A percentile compares a stretch with the other conserved stretches of the same genome.
Conservation (phyloP, 257 asterid genomes). For the Thymus mandschuricus region DNA sequence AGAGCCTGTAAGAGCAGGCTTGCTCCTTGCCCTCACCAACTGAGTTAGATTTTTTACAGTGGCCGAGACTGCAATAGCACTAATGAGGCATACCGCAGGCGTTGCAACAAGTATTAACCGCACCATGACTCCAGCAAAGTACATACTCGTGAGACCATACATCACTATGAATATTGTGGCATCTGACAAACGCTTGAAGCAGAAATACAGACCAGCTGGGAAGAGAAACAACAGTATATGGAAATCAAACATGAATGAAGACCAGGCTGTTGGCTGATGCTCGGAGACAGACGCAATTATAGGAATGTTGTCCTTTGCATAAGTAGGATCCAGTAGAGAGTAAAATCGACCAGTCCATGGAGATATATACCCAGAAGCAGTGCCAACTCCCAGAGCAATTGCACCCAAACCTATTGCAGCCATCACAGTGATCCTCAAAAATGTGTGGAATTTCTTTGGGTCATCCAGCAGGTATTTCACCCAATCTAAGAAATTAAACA, state of each 20-base stretch:
- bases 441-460: constrained; percentile 84
- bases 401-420: constrained; percentile 81
- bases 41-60: constrained; percentile 88
- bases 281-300: constrained; percentile 98
- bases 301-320: constrained; percentile 97
- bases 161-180: constrained; percentile 94
- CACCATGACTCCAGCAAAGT: constrained; percentile 99
- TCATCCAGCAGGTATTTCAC: constrained; percentile 83
- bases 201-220: constrained; percentile 98
- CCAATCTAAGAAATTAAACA: constrained; percentile 95
- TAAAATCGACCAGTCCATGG: constrained; percentile 99
- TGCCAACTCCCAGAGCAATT: constrained; percentile 87
- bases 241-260: constrained; percentile 98
- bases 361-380: constrained; percentile 97
- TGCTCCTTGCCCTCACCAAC: constrained; percentile 78
- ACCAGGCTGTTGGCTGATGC: constrained; percentile 99
- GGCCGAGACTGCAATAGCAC: constrained; percentile 99
- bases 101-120: constrained; percentile 97
- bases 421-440: constrained; percentile 85
- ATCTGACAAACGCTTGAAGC: constrained; percentile 96
- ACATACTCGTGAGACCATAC: constrained; percentile 99
- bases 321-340: constrained; percentile 95
- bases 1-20: constrained; percentile 54
- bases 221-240: constrained; percentile 82
- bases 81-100: constrained; percentile 96